These are phyloP conservation scores for Pittosporum tobira DNA, from an alignment of 129 eudicot genomes.

Conservation along the genomic window DNA sequence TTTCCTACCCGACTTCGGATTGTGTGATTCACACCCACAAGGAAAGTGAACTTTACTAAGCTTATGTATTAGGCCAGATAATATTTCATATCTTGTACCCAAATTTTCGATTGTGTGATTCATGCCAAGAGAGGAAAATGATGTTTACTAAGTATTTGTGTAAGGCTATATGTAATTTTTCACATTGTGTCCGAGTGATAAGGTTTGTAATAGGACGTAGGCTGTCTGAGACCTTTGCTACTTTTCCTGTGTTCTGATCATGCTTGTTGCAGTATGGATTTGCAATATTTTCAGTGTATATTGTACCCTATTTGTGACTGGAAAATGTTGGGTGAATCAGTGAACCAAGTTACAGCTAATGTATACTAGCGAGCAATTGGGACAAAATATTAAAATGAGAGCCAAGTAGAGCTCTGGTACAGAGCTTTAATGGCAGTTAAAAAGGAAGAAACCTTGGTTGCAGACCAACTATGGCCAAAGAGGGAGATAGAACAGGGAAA, in stretches of 20 bases:
- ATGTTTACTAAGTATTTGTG: slow-evolving; percentile 24
- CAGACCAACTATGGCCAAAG: no score
- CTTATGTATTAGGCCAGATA: not conserved
- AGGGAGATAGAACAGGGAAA: no score
- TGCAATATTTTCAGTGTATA: no score
- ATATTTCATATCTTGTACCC: not conserved
- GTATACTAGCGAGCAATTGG: no score
- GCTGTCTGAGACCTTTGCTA: not conserved
- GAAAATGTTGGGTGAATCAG: no score
- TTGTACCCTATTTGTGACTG: no score
- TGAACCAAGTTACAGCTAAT: no score
- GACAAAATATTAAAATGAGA: no score
- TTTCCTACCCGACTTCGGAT: slow-evolving; percentile 52
- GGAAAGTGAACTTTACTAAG: slow-evolving; percentile 47
- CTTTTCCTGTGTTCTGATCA: not conserved
- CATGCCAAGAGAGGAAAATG: slow-evolving; percentile 59
- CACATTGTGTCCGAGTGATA: not conserved
- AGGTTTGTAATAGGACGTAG: not conserved
- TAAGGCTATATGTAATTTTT: not conserved
- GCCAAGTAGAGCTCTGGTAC: no score
- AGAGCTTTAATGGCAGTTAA: no score
- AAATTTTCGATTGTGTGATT: slow-evolving; percentile 63
- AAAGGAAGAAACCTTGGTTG: no score
- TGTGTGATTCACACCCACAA: slow-evolving; percentile 63
- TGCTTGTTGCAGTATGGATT: not conserved